Conservation (phyloP, 2,329 filamentous ascomycete species). For the Fusarium stilboides region DNA sequence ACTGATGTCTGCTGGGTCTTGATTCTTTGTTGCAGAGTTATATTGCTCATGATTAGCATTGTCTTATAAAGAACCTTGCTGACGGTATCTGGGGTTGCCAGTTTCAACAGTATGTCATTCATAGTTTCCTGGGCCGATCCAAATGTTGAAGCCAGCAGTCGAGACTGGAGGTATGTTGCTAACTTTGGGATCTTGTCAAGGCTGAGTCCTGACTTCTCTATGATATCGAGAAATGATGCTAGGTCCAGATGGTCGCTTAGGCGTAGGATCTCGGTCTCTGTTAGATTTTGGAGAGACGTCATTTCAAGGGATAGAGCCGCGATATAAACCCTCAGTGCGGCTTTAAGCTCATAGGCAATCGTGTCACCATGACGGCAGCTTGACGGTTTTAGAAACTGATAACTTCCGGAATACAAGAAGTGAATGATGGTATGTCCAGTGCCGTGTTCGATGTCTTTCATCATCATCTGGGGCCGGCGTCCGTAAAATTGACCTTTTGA, state of each 20-base stretch:
- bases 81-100: background rate
- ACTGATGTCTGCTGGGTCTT: too few relatives aligned
- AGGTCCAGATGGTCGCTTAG: background rate
- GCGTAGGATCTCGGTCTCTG: background rate
- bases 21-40: too few relatives aligned
- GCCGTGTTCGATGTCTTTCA: background rate
- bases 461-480: background rate
- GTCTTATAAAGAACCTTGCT: background rate
- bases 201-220: background rate
- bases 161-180: background rate
- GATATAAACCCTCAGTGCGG: background rate
- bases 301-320: background rate
- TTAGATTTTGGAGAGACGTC: background rate
- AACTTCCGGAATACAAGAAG: slow-evolving; percentile 5
- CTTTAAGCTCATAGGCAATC: background rate
- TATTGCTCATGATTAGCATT: too few relatives aligned
- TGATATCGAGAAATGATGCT: background rate
- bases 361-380: background rate
- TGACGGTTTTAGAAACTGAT: slow-evolving; percentile 5
- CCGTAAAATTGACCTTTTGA: too few relatives aligned
- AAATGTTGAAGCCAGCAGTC: background rate
- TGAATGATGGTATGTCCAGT: slow-evolving; percentile 14
- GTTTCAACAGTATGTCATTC: background rate
- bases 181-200: background rate
- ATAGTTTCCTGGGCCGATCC: accelerated